Percentiles rank a stretch among this genome's conserved stretches.
These are phyloP conservation scores for Didymella arachidicola DNA, from an alignment of 2,329 filamentous ascomycete genomes.

Conservation along the genomic window DNA sequence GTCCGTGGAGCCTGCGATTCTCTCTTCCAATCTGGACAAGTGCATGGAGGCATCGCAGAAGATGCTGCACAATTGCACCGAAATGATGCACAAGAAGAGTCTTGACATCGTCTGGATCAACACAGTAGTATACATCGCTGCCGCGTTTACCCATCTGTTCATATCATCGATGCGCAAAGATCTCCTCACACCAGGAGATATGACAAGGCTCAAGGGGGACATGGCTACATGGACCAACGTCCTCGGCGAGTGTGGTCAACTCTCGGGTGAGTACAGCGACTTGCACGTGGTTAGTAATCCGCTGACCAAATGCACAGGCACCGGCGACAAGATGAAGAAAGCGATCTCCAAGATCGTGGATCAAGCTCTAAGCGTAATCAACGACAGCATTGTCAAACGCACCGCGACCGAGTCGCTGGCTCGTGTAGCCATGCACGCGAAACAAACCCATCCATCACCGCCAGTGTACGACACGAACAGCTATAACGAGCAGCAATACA, in stretches of 20 bases:
- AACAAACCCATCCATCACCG: conserved; percentile 29
- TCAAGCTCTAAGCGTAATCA: conserved; percentile 58
- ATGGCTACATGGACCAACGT: conserved; percentile 75
- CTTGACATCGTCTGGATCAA: conserved; percentile 83
- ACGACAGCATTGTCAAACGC: conserved; percentile 54
- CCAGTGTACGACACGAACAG: conserved; percentile 35
- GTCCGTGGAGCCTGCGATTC: conserved; percentile 65
- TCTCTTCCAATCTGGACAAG: conserved; percentile 61
- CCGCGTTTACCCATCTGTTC: conserved; percentile 76
- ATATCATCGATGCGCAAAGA: conserved; percentile 72
- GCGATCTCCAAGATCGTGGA: conserved; percentile 60
- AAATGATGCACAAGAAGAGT: conserved; percentile 69
- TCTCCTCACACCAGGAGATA: conserved; percentile 64
- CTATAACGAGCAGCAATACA: conserved; percentile 37
- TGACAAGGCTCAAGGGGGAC: conserved; percentile 68
- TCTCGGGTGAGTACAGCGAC: conserved; percentile 66
- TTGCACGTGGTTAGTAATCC: neutral
- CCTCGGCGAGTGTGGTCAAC: conserved; percentile 69
- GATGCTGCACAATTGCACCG: conserved; percentile 67
- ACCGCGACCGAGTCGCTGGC: conserved; percentile 56
- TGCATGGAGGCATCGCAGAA: conserved; percentile 72
- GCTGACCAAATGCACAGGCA: conserved; percentile 45
- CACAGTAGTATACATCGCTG: conserved; percentile 73
- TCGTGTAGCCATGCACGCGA: conserved; percentile 45
- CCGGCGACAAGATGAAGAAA: conserved; percentile 57